Evolutionary conservation across 257 asterid genomes (phyloP), one percentile per base, ranked within the genome.

Genomic region (Echites panduratus): DNA sequence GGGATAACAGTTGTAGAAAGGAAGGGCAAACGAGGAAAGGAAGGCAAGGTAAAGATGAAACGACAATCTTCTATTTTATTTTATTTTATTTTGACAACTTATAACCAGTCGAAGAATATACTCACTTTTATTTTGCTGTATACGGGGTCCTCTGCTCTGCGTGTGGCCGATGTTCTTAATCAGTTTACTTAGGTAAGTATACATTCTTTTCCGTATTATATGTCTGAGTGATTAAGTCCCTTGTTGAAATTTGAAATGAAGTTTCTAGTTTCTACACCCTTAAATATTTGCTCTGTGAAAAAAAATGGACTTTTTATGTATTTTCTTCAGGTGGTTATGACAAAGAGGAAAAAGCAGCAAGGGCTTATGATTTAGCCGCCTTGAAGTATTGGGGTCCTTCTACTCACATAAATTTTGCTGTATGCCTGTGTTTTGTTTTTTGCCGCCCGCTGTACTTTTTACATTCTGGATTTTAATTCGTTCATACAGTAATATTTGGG

Each of bases 331-430:
- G 98, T 49, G 98, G 98, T 35, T 92, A 92, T 84, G 98, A 92
- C 64, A 85, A 85, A 71, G 98, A 92, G 78, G 98, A 92, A 53
- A 92, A 87, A 74, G 98, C 98, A 72, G 98, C 98, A 12, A 76
- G 89, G 61, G 96, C 98, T 70, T 92, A 92, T 80, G 96, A 89
- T 86, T 82, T 92, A 75, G 97, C 97, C 73, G 97, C 97, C 52
- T 78, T 92, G 78, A 92, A 92, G 65, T 92, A 92, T 67, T 92
- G 98, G 98, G 98, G 98, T 75, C 87, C 95, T 16, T 78, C 90
- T 7, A 88, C 96, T 78, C 96, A 90, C 62, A 84, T 84, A n/a
- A 92, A 92, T 79, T 92, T 87, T 74, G 83, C 98, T 16, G 97
- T 92, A 74, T 78, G 84, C 73, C 45, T 1, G 20, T 20, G 6